These are phyloP conservation scores for Toxoplasma gondii DNA, from an alignment of 169 alveolate genomes.

Conservation along the genomic window DNA sequence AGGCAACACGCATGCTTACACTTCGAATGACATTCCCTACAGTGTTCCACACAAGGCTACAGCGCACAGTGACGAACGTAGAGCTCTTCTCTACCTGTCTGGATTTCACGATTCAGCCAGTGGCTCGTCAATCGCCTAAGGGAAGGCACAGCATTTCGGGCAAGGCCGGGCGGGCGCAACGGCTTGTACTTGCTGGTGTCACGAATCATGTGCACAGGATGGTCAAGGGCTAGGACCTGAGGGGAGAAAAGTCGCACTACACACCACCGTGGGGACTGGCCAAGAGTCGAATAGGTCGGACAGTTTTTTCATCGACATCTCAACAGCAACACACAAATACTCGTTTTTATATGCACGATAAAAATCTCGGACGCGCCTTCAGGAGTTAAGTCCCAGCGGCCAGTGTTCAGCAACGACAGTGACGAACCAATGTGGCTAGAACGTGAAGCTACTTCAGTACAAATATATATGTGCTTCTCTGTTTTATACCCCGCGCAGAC, in stretches of 20 bases:
- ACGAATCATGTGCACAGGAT: conserved; percentile 46
- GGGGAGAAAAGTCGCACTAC: neutral
- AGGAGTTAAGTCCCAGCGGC: neutral
- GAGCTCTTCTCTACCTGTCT: conserved; percentile 22
- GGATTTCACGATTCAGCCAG: conserved; percentile 22
- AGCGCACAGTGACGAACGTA: neutral
- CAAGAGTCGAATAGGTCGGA: neutral
- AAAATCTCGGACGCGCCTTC: neutral
- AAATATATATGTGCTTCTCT: too few species aligned
- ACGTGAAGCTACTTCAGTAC: too few species aligned
- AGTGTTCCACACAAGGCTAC: neutral
- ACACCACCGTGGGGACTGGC: neutral
- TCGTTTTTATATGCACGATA: too few species aligned
- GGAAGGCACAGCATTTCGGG: neutral
- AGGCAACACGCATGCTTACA: too few species aligned
- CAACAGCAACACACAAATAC: too few species aligned
- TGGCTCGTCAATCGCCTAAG: conserved; percentile 1
- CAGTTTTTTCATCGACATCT: too few species aligned
- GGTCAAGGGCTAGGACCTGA: conserved; percentile 13
- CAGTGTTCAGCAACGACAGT: neutral
- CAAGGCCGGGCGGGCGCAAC: neutral
- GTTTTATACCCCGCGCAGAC: too few species aligned
- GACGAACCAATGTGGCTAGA: too few species aligned
- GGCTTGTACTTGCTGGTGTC: conserved; percentile 54
- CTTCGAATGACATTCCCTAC: too few species aligned